Percentiles rank a stretch among this genome's conserved stretches.
Evolutionary conservation across 805 yeast species (phyloP).

Genomic region (Candida pseudofarinosa): DNA sequence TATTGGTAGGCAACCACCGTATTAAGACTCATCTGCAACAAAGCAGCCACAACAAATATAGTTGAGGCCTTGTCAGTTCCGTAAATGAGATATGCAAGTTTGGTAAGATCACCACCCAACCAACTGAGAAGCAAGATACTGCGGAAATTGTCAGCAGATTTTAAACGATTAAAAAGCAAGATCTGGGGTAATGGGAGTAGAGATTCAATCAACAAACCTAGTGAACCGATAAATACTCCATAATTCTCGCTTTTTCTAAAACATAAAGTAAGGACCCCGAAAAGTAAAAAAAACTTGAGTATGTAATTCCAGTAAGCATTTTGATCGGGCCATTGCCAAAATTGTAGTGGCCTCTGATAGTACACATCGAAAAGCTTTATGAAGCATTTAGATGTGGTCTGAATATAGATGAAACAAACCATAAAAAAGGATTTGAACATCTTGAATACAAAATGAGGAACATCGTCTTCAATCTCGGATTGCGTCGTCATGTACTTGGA

Average conservation of each 20-base stretch:
- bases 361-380: slow-evolving; percentile 67
- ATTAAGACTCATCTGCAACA: slow-evolving; percentile 75
- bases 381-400: slow-evolving; percentile 18
- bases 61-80: slow-evolving; percentile 69
- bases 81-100: slow-evolving; percentile 67
- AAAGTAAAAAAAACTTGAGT: slow-evolving; percentile 37
- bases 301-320: slow-evolving; percentile 61
- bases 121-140: slow-evolving; percentile 72
- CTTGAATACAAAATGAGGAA: slow-evolving; percentile 1
- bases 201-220: slow-evolving; percentile 69
- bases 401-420: slow-evolving; percentile 7
- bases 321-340: slow-evolving; percentile 85
- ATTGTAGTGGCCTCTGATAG: slow-evolving; percentile 57
- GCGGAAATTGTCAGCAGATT: slow-evolving; percentile 75
- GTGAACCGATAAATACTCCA: slow-evolving; percentile 52
- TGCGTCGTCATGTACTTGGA: slow-evolving; percentile 15
- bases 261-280: slow-evolving; percentile 38
- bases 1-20: slow-evolving; percentile 70
- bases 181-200: slow-evolving; percentile 76
- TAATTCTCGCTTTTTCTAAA: slow-evolving; percentile 34
- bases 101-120: slow-evolving; percentile 85
- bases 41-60: slow-evolving; percentile 64
- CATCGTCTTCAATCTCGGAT: slow-evolving; percentile 5
- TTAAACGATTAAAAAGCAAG: slow-evolving; percentile 59
- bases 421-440: slow-evolving; percentile 7